phyloP scores from a whole-genome alignment of 75 land plant genomes.

The Pseudotsuga menziesii region DNA sequence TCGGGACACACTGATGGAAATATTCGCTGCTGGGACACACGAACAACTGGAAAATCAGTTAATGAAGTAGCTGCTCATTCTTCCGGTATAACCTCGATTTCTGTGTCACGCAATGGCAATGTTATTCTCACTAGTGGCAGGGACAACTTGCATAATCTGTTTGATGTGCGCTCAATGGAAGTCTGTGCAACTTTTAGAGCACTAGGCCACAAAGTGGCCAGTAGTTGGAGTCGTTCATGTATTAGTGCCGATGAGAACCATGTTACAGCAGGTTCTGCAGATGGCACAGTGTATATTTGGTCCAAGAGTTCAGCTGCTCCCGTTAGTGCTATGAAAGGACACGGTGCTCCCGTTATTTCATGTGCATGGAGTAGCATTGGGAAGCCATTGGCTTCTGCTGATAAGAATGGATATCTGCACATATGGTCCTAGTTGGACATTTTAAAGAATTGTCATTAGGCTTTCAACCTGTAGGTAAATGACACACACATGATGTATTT shows the following conservation, averaged over 20 bases:
- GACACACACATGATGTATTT: no score
- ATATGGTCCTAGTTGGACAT: conserved; percentile 56
- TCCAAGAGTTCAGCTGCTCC: conserved; percentile 42
- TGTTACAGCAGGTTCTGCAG: conserved; percentile 86
- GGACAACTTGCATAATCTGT: conserved; percentile 87
- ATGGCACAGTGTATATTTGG: conserved; percentile 88
- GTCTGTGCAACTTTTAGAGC: conserved; percentile 74
- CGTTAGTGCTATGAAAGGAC: conserved; percentile 58
- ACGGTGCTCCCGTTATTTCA: conserved; percentile 63
- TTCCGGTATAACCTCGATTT: conserved; percentile 76
- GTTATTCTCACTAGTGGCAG: conserved; percentile 80
- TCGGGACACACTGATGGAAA: conserved; percentile 97
- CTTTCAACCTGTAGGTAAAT: no score
- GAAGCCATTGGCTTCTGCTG: conserved; percentile 70
- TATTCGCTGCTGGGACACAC: conserved; percentile 84
- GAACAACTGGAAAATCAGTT: conserved; percentile 61
- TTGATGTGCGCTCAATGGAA: conserved; percentile 82
- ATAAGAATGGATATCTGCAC: conserved; percentile 70
- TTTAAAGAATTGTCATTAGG: no score
- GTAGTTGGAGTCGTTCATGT: conserved; percentile 93
- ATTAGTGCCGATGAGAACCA: conserved; percentile 81
- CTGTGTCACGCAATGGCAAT: conserved; percentile 68
- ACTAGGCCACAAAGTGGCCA: conserved; percentile 59
- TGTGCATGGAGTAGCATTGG: conserved; percentile 92
- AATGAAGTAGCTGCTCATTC: conserved; percentile 94